Evolutionary conservation across 805 yeast genomes (phyloP).

Genomic region (Candida rishiriensis): DNA sequence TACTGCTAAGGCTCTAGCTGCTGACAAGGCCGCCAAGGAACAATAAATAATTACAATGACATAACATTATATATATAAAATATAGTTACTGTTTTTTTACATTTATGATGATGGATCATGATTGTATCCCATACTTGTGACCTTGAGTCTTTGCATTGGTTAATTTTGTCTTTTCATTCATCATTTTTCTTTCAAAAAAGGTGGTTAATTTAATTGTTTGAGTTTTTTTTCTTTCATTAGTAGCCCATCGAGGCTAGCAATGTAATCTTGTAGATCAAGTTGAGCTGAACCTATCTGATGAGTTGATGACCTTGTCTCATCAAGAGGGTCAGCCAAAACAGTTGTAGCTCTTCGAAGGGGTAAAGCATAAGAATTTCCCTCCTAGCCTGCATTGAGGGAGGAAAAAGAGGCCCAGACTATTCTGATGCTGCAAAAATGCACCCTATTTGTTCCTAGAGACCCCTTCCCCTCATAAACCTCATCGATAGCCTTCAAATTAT

Average conservation of each 20-base stretch:
- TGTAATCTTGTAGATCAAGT: neutral
- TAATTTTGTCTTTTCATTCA: neutral
- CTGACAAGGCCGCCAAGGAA: conserved; percentile 38
- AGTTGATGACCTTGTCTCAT: no score
- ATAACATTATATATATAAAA: neutral
- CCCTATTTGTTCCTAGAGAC: no score
- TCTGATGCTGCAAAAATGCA: no score
- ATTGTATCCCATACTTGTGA: neutral
- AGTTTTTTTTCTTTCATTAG: no score
- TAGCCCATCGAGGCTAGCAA: no score
- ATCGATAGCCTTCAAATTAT: no score
- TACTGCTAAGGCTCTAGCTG: conserved; percentile 91
- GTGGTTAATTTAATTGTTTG: neutral
- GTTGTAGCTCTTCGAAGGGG: neutral
- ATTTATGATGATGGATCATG: neutral
- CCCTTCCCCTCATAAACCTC: no score
- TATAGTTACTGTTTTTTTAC: neutral
- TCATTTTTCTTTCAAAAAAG: neutral
- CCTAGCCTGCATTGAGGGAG: neutral
- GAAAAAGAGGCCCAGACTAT: no score
- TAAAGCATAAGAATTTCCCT: no score
- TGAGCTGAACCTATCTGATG: no score
- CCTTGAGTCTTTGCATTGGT: neutral
- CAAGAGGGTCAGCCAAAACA: no score
- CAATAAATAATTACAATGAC: neutral